These are phyloP conservation scores for Calonectria leucothoes DNA, from an alignment of 2,329 filamentous ascomycete genomes.

Conservation along the genomic window DNA sequence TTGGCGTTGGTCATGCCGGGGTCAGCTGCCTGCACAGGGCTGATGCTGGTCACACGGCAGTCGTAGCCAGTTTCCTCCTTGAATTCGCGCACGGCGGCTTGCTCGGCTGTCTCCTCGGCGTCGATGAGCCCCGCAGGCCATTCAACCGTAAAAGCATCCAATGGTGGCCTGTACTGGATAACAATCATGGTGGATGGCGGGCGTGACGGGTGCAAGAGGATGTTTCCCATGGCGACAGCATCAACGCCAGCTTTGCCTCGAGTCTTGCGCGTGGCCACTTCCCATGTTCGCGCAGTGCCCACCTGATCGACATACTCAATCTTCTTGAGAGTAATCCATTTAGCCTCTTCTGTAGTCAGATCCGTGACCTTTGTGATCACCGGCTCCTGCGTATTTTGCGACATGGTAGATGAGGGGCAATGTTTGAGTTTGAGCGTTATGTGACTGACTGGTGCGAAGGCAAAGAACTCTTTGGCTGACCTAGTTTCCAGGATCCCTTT, in stretches of 20 bases:
- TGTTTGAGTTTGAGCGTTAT: neutral
- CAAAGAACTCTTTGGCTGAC: neutral
- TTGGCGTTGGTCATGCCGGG: slow-evolving; percentile 42
- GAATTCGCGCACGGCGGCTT: slow-evolving; percentile 40
- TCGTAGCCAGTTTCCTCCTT: slow-evolving; percentile 42
- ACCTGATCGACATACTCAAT: slow-evolving; percentile 43
- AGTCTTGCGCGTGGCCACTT: slow-evolving; percentile 42
- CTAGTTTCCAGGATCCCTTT: neutral
- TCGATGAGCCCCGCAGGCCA: slow-evolving; percentile 42
- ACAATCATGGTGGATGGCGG: slow-evolving; percentile 40
- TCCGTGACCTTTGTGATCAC: slow-evolving; percentile 39
- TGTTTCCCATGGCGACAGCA: slow-evolving; percentile 42
- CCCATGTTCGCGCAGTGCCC: slow-evolving; percentile 40
- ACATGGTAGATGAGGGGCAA: neutral
- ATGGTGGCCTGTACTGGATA: slow-evolving; percentile 41
- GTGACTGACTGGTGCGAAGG: neutral
- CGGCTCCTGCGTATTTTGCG: slow-evolving; percentile 32
- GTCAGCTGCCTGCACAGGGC: slow-evolving; percentile 37
- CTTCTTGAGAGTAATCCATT: slow-evolving; percentile 41
- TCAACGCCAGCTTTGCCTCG: slow-evolving; percentile 38
- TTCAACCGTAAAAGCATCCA: slow-evolving; percentile 42
- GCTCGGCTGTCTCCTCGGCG: slow-evolving; percentile 37
- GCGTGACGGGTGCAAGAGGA: slow-evolving; percentile 40
- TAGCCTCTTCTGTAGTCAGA: slow-evolving; percentile 35
- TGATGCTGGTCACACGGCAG: slow-evolving; percentile 37